These are phyloP conservation scores for Fusarium liriodendri DNA, from an alignment of 2,329 filamentous ascomycete species.

Conservation along the genomic window DNA sequence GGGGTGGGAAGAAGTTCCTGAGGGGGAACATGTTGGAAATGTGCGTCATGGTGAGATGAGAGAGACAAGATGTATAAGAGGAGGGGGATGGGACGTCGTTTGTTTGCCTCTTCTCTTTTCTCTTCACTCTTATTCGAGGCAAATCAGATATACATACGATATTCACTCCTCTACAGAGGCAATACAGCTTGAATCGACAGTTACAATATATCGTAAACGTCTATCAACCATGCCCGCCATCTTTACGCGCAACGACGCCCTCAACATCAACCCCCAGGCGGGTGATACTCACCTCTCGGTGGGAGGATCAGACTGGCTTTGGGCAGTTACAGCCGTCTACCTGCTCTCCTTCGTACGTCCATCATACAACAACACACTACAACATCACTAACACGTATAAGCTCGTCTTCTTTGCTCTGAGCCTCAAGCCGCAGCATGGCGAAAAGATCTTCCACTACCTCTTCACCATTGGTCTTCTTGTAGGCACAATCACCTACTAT, in stretches of 20 bases:
- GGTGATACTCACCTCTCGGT: slow-evolving; percentile 54
- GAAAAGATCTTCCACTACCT: slow-evolving; percentile 69
- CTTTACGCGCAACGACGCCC: slow-evolving; percentile 56
- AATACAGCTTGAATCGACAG: not conserved
- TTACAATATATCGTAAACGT: not conserved
- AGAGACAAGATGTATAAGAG: not conserved
- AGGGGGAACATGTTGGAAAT: not conserved
- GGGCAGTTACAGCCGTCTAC: slow-evolving; percentile 64
- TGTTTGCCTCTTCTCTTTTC: not conserved
- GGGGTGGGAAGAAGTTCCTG: slow-evolving; percentile 1
- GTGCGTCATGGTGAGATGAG: slow-evolving; percentile 7
- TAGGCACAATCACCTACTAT: slow-evolving; percentile 63
- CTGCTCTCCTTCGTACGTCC: slow-evolving; percentile 57
- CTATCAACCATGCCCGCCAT: slow-evolving; percentile 46
- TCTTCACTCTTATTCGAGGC: not conserved
- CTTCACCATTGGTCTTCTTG: slow-evolving; percentile 61
- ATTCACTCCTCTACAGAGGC: too few species aligned
- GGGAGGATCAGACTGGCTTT: slow-evolving; percentile 66
- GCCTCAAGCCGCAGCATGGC: slow-evolving; percentile 56
- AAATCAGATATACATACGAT: not conserved
- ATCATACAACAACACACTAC: not conserved
- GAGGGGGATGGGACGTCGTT: not conserved
- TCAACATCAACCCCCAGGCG: slow-evolving; percentile 58
- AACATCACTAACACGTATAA: slow-evolving; percentile 45
- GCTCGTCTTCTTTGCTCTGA: slow-evolving; percentile 55